Conservation (phyloP, 2,329 filamentous ascomycete genomes). For the Alternaria gansuensis region DNA sequence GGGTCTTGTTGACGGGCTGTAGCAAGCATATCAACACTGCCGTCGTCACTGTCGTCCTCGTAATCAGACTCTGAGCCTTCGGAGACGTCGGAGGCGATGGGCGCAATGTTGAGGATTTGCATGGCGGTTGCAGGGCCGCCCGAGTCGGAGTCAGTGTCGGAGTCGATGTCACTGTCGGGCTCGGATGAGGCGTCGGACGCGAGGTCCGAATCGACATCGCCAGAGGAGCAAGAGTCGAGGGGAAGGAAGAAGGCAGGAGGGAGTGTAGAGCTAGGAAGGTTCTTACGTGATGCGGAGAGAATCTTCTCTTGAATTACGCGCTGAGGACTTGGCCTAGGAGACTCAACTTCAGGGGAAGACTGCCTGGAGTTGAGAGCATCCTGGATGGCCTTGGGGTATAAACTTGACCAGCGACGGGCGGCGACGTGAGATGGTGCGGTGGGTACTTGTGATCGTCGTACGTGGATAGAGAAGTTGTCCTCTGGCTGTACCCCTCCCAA, state of each 20-base stretch:
- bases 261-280: slow-evolving; percentile 60
- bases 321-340: slow-evolving; percentile 18
- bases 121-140: slow-evolving; percentile 37
- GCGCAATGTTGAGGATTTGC: slow-evolving; percentile 43
- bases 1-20: slow-evolving; percentile 57
- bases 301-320: slow-evolving; percentile 69
- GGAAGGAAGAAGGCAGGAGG: slow-evolving; percentile 58
- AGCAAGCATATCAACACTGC: slow-evolving; percentile 57
- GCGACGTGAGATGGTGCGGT: slow-evolving; percentile 9
- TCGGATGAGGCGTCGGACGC: slow-evolving; percentile 51
- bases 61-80: slow-evolving; percentile 31
- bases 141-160: neutral
- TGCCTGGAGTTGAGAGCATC: slow-evolving; percentile 40
- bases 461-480: slow-evolving; percentile 63
- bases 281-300: slow-evolving; percentile 71
- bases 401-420: slow-evolving; percentile 21
- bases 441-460: slow-evolving; percentile 50
- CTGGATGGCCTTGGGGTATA: slow-evolving; percentile 46
- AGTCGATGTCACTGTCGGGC: slow-evolving; percentile 21
- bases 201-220: slow-evolving; percentile 48
- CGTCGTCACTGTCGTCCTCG: slow-evolving; percentile 50
- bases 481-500: slow-evolving; percentile 69
- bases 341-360: slow-evolving; percentile 16
- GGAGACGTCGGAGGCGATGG: slow-evolving; percentile 15
- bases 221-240: slow-evolving; percentile 49